Conservation (phyloP, 441 rosid species). For the Capsella rubella region DNA sequence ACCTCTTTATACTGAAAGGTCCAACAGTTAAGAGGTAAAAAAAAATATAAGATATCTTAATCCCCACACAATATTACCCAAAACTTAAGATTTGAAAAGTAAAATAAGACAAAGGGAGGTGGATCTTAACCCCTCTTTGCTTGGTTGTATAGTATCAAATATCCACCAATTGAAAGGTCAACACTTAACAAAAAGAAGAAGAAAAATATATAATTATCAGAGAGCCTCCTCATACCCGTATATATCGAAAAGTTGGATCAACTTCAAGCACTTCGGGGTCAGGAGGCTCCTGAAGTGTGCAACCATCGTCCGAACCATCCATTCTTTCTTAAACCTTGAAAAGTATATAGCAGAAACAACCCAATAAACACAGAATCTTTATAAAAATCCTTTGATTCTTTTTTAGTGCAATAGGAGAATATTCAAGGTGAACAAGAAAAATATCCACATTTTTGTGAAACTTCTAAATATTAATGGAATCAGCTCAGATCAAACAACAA, state of each 20-base stretch:
- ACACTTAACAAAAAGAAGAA: background rate
- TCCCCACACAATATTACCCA: conserved; percentile 7
- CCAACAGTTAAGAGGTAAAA: background rate
- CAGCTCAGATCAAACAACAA: conserved; percentile 25
- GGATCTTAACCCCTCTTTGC: conserved; percentile 1
- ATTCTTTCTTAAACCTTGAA: conserved; percentile 41
- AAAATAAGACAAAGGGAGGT: conserved; percentile 20
- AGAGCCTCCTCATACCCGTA: conserved; percentile 56
- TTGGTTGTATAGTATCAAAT: conserved; percentile 21
- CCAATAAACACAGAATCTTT: conserved; percentile 21
- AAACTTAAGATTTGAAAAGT: conserved; percentile 2
- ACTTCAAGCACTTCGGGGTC: conserved; percentile 79
- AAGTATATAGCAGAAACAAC: conserved; percentile 18
- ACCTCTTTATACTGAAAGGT: conserved; percentile 66
- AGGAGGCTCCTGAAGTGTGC: conserved; percentile 64
- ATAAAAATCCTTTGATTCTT: background rate
- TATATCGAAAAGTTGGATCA: conserved; percentile 81
- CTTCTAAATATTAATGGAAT: background rate
- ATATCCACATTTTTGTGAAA: conserved; percentile 4
- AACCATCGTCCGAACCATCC: conserved; percentile 65
- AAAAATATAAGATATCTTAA: conserved; percentile 13
- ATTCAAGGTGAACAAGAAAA: background rate
- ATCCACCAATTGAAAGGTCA: conserved; percentile 22
- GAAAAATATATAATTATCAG: background rate
- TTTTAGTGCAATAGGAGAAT: conserved; percentile 13